phyloP scores from a whole-genome alignment of 2,329 filamentous ascomycete species.

The Claviceps pazoutovae region DNA sequence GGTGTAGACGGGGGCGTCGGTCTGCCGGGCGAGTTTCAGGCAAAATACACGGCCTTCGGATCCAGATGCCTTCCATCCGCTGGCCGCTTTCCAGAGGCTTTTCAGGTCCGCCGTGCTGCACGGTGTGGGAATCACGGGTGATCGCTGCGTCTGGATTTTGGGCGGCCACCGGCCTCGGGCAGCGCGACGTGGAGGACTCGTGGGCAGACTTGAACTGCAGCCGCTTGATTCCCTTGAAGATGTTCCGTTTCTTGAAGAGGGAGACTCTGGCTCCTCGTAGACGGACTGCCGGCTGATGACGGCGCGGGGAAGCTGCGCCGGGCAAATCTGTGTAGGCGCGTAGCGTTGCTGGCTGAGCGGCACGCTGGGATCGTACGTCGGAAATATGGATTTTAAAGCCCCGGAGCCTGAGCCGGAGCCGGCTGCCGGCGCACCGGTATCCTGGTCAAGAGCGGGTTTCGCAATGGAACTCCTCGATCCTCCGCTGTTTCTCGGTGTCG shows the following conservation, averaged over 20 bases:
- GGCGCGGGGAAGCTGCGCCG: constrained; percentile 47
- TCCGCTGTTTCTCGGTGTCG: constrained; percentile 34
- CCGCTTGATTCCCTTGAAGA: no score
- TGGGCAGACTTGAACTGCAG: neutral
- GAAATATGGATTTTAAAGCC: constrained; percentile 57
- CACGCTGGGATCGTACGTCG: constrained; percentile 54
- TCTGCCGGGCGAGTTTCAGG: constrained; percentile 39
- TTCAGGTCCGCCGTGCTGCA: constrained; percentile 48
- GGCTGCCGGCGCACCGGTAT: constrained; percentile 11
- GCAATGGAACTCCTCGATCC: constrained; percentile 43
- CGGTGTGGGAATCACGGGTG: constrained; percentile 32
- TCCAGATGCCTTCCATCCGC: constrained; percentile 51
- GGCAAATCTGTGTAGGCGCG: constrained; percentile 51
- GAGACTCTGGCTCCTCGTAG: constrained; percentile 13
- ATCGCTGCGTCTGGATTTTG: constrained; percentile 21
- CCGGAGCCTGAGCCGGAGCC: constrained; percentile 12
- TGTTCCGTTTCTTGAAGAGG: neutral
- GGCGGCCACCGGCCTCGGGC: constrained; percentile 13
- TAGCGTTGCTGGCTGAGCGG: constrained; percentile 56
- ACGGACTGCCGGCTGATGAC: constrained; percentile 55
- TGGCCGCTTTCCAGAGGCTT: constrained; percentile 53
- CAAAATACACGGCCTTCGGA: constrained; percentile 46
- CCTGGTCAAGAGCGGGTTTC: constrained; percentile 33
- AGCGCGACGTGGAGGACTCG: constrained; percentile 12
- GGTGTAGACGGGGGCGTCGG: constrained; percentile 51